These are phyloP conservation scores for Boeremia lycopersici DNA, from an alignment of 2,329 filamentous ascomycete species.

Conservation along the genomic window DNA sequence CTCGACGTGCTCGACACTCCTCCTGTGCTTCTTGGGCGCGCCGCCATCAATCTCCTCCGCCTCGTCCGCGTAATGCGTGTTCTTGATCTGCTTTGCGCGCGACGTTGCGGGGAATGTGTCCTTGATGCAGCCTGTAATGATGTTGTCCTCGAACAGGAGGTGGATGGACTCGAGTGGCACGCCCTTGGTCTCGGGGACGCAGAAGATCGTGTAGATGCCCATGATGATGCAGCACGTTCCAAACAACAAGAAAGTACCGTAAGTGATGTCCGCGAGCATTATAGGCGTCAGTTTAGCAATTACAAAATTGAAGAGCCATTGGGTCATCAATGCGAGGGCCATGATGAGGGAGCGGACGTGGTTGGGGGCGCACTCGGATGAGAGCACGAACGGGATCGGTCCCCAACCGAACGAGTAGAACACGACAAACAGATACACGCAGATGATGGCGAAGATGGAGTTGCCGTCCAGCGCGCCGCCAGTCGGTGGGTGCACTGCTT, in stretches of 20 bases:
- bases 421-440: constrained; percentile 57
- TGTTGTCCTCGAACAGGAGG: constrained; percentile 51
- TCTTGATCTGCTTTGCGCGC: constrained; percentile 46
- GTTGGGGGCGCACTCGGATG: constrained; percentile 50
- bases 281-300: constrained; percentile 49
- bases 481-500: constrained; percentile 42
- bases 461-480: constrained; percentile 45
- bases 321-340: constrained; percentile 53
- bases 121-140: constrained; percentile 48
- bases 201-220: constrained; percentile 51
- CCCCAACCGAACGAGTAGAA: constrained; percentile 57
- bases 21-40: constrained; percentile 27
- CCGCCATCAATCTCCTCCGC: constrained; percentile 32
- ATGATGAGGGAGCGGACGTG: constrained; percentile 51
- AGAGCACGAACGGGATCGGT: constrained; percentile 53
- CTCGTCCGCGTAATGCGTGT: constrained; percentile 37
- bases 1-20: constrained; percentile 39
- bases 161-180: constrained; percentile 52
- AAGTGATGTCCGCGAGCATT: constrained; percentile 52
- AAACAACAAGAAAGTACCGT: constrained; percentile 53
- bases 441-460: constrained; percentile 56
- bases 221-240: constrained; percentile 50
- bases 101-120: constrained; percentile 48
- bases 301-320: constrained; percentile 44
- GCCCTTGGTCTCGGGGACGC: constrained; percentile 52